Conservation (phyloP, 1,284 basidiomycete genomes). For the Marasmius tenuissimus region DNA sequence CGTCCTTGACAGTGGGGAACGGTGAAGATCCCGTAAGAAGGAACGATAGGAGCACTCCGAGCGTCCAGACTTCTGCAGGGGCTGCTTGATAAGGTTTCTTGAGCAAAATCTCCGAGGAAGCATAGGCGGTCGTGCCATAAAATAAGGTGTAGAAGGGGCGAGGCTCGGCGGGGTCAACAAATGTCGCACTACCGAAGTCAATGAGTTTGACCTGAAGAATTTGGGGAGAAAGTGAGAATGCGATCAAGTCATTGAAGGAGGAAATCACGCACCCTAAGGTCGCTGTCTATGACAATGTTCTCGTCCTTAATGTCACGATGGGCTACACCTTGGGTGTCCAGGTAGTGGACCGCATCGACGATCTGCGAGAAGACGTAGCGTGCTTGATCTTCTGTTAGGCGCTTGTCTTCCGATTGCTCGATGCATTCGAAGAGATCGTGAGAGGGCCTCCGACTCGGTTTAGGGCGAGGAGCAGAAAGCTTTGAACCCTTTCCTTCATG, state of each 20-base stretch:
- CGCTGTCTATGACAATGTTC: slow-evolving; percentile 82
- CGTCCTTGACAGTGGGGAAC: slow-evolving; percentile 75
- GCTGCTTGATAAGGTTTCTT: slow-evolving; percentile 75
- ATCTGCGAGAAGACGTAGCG: slow-evolving; percentile 86
- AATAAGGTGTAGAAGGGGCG: slow-evolving; percentile 75
- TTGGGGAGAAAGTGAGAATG: slow-evolving; percentile 6
- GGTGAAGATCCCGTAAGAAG: slow-evolving; percentile 85
- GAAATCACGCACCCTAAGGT: slow-evolving; percentile 54
- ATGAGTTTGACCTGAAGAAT: slow-evolving; percentile 79
- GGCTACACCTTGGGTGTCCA: slow-evolving; percentile 75
- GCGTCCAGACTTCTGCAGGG: slow-evolving; percentile 88
- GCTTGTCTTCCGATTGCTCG: slow-evolving; percentile 78
- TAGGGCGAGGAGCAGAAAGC: slow-evolving; percentile 35
- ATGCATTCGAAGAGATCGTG: slow-evolving; percentile 95
- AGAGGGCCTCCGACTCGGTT: slow-evolving; percentile 73
- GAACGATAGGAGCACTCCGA: slow-evolving; percentile 88
- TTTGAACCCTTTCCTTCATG: not conserved
- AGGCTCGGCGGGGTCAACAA: slow-evolving; percentile 65
- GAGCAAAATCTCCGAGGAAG: slow-evolving; percentile 78
- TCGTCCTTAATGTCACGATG: slow-evolving; percentile 96
- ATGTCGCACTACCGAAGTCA: slow-evolving; percentile 88
- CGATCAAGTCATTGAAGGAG: not conserved
- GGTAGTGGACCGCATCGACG: slow-evolving; percentile 80
- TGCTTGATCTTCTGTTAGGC: slow-evolving; percentile 78
- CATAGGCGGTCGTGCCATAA: slow-evolving; percentile 81